These are phyloP conservation scores for Medicago lupulina DNA, from an alignment of 306 rosid species.

Conservation along the genomic window DNA sequence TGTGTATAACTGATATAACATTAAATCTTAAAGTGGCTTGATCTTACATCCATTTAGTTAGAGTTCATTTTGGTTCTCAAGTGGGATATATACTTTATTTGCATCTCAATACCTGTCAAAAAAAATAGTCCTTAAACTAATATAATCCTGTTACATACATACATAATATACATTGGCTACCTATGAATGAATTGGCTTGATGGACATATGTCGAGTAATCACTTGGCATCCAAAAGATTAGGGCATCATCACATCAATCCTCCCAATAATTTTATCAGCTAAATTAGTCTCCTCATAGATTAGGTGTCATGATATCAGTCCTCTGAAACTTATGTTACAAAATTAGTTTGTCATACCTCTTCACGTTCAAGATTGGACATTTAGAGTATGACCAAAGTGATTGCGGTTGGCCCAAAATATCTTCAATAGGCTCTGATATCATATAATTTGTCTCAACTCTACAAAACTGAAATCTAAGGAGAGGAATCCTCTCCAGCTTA, in stretches of 20 bases:
- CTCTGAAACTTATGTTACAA: not conserved
- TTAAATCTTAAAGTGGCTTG: not conserved
- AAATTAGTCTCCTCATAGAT: not conserved
- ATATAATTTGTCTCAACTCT: not conserved
- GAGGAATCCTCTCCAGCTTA: too few species aligned
- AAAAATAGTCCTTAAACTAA: not conserved
- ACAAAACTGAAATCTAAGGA: too few species aligned
- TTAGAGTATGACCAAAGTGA: not conserved
- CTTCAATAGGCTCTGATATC: not conserved
- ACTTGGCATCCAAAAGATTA: not conserved
- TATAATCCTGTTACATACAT: not conserved
- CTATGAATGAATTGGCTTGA: conserved; percentile 7
- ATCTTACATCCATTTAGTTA: conserved; percentile 22
- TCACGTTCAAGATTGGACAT: not conserved
- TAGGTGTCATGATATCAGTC: not conserved
- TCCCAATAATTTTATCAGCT: not conserved
- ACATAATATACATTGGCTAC: conserved; percentile 1
- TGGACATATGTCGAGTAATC: conserved; percentile 10
- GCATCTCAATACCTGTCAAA: not conserved
- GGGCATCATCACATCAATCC: not conserved
- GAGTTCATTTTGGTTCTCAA: conserved; percentile 21
- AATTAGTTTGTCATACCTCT: not conserved
- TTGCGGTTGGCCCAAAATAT: not conserved
- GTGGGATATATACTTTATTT: conserved; percentile 11
- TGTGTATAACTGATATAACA: not conserved